These are phyloP conservation scores for Talaromyces borbonicus DNA, from an alignment of 495 filamentous ascomycete genomes.

Conservation along the genomic window DNA sequence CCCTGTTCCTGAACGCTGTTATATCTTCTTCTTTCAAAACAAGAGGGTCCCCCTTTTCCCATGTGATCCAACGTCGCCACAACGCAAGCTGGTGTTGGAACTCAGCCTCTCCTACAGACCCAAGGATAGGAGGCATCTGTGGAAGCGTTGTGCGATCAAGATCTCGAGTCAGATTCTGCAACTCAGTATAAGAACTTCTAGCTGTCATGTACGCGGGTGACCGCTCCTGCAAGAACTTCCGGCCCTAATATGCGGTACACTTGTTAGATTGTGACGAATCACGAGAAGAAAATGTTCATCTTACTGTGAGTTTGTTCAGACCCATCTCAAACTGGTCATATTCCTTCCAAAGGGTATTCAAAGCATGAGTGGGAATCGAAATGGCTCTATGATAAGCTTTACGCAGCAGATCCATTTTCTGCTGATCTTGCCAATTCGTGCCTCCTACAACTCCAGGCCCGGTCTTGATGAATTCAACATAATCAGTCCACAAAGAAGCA, in stretches of 20 bases:
- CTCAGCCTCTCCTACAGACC: constrained; percentile 79
- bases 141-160: constrained; percentile 70
- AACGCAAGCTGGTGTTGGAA: constrained; percentile 78
- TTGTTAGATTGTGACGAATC: constrained; percentile 15
- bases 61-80: constrained; percentile 88
- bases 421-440: constrained; percentile 84
- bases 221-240: constrained; percentile 85
- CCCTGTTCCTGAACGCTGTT: constrained; percentile 58
- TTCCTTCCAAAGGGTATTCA: constrained; percentile 87
- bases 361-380: constrained; percentile 66
- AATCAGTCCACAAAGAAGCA: constrained; percentile 87
- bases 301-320: constrained; percentile 78
- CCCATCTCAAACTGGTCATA: constrained; percentile 93
- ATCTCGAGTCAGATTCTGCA: constrained; percentile 76
- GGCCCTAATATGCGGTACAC: constrained; percentile 45
- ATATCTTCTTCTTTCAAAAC: constrained; percentile 72
- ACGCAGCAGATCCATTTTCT: constrained; percentile 90
- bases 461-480: constrained; percentile 79
- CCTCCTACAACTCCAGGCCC: constrained; percentile 80
- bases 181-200: constrained; percentile 67
- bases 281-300: constrained; percentile 8
- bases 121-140: constrained; percentile 67
- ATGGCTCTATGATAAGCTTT: constrained; percentile 88
- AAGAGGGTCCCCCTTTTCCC: constrained; percentile 88
- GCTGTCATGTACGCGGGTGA: constrained; percentile 92